Percentiles rank a stretch among this genome's conserved stretches.
Conservation (phyloP, 2,329 filamentous ascomycete genomes). For the Trichoderma sp. region DNA sequence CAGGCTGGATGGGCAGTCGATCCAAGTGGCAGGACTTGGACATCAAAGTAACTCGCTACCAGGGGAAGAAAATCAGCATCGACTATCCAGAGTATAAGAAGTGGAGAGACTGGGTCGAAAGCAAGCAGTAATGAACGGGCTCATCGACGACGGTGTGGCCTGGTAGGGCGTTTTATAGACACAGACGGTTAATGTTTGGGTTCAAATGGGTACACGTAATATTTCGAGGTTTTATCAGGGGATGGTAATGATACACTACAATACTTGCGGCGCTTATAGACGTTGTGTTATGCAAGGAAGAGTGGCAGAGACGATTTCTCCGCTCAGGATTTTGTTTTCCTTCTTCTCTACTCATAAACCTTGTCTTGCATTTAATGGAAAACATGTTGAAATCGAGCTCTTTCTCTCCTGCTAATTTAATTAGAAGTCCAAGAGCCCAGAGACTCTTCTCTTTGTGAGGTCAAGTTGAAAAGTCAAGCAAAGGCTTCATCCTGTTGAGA, state of each 20-base stretch:
- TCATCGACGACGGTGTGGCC: not conserved
- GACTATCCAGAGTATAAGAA: conserved; percentile 73
- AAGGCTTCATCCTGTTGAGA: not conserved
- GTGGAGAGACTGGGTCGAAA: conserved; percentile 73
- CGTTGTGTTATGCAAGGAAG: conserved; percentile 20
- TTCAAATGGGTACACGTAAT: not conserved
- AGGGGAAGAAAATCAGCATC: conserved; percentile 75
- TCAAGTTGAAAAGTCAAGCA: not conserved
- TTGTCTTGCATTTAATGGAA: not conserved
- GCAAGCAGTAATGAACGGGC: conserved; percentile 30
- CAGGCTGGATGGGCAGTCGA: conserved; percentile 82
- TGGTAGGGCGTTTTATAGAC: conserved; percentile 15
- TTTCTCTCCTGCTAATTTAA: not conserved
- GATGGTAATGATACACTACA: conserved; percentile 22
- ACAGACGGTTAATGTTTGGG: not conserved
- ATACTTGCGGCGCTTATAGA: conserved; percentile 23
- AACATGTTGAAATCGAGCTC: not conserved
- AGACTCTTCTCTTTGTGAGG: not conserved
- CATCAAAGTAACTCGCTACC: conserved; percentile 79
- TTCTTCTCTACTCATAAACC: not conserved
- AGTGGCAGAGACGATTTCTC: conserved; percentile 11
- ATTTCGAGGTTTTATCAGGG: not conserved
- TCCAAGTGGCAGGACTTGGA: conserved; percentile 79
- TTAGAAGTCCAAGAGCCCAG: not conserved
- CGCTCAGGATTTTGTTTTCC: not conserved